Evolutionary conservation across 345 rosid genomes (phyloP).

Genomic region (Brassica nigra): DNA sequence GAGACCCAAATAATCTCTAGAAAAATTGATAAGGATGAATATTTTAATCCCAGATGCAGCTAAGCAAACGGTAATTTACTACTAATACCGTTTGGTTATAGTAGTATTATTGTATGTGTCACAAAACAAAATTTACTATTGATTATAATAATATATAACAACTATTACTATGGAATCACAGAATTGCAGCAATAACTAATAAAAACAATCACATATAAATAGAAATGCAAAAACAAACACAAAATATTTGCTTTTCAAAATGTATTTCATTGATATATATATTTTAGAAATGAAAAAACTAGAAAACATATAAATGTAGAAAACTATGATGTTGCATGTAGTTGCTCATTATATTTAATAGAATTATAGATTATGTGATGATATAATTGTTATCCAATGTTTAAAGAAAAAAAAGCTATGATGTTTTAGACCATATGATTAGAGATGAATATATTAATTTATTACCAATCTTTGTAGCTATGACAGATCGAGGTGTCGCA

Average conservation of each 20-base stretch:
- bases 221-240: background rate
- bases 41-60: background rate
- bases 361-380: no score
- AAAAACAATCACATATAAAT: no score
- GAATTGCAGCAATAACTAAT: no score
- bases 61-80: background rate
- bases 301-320: no score
- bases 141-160: background rate
- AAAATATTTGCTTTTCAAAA: no score
- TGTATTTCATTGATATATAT: no score
- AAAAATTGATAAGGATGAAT: no score
- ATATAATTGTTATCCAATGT: no score
- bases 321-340: no score
- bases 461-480: background rate
- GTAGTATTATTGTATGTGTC: background rate
- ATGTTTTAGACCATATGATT: background rate
- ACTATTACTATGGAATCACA: background rate
- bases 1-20: background rate
- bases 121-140: background rate
- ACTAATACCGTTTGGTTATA: background rate
- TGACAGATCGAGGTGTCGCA: background rate
- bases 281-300: no score
- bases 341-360: no score
- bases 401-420: background rate
- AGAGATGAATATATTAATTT: slow-evolving; percentile 12